Conservation (phyloP, 2,329 filamentous ascomycete species). For the Grosmannia serpens region DNA sequence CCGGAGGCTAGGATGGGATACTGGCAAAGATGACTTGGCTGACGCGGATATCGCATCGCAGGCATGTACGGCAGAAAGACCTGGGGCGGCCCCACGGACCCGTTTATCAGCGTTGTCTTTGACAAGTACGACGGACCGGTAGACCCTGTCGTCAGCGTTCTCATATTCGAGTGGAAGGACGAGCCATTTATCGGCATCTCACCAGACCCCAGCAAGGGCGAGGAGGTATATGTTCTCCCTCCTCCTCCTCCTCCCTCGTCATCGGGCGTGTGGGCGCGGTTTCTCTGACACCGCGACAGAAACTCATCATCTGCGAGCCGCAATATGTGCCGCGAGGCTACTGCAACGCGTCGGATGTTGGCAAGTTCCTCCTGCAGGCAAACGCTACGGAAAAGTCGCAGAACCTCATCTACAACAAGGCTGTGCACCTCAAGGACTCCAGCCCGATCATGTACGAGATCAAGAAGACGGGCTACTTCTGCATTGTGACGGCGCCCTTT, state of each 20-base stretch:
- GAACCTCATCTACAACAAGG: conserved; percentile 64
- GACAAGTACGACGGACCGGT: conserved; percentile 60
- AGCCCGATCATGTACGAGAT: conserved; percentile 69
- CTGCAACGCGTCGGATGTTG: conserved; percentile 68
- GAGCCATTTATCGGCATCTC: conserved; percentile 64
- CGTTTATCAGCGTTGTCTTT: conserved; percentile 84
- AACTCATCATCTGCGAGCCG: conserved; percentile 59
- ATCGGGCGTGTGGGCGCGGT: not conserved
- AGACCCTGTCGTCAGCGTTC: conserved; percentile 72
- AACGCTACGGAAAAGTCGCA: conserved; percentile 63
- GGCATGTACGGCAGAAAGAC: conserved; percentile 89
- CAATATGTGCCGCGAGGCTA: conserved; percentile 54
- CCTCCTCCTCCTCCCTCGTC: not conserved
- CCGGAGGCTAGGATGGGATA: too few relatives aligned
- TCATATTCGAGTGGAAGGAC: conserved; percentile 93
- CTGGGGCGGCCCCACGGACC: conserved; percentile 81
- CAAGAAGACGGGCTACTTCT: conserved; percentile 91
- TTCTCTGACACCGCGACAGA: conserved; percentile 14
- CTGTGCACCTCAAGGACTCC: conserved; percentile 69
- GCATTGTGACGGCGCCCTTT: conserved; percentile 68
- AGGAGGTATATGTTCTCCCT: conserved; percentile 1
- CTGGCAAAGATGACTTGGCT: too few relatives aligned
- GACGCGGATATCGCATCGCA: conserved; percentile 19
- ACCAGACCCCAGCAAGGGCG: conserved; percentile 33
- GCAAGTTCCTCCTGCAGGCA: conserved; percentile 69